Conservation (phyloP, 1,284 basidiomycete genomes). For the Ceratobasidium papillatum region DNA sequence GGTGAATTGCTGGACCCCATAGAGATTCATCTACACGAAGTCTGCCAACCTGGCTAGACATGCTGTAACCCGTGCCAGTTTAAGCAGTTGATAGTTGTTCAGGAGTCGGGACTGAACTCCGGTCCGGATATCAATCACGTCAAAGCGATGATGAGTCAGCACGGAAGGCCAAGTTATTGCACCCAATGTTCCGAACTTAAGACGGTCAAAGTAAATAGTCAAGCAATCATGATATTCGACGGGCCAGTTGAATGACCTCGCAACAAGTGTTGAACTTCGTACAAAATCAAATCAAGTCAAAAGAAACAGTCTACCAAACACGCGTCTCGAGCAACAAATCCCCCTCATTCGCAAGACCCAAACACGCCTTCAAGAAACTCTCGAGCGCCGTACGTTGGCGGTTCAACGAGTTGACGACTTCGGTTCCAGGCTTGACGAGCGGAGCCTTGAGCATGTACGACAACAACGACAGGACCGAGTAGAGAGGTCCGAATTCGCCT, state of each 20-base stretch:
- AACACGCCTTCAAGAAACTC: constrained; percentile 90
- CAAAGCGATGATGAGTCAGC: no score
- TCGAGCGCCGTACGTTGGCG: constrained; percentile 96
- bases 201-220: not conserved
- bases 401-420: constrained; percentile 93
- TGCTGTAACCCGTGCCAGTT: no score
- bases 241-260: constrained; percentile 33
- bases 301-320: constrained; percentile 70
- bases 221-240: constrained; percentile 8
- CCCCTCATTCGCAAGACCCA: constrained; percentile 82
- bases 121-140: no score
- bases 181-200: no score
- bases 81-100: no score
- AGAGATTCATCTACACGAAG: no score
- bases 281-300: constrained; percentile 18
- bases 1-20: not conserved
- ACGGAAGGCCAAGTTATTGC: no score
- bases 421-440: constrained; percentile 87
- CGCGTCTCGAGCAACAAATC: constrained; percentile 89
- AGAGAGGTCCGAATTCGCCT: constrained; percentile 78
- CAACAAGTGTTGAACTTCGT: constrained; percentile 35
- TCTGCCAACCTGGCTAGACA: no score
- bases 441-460: constrained; percentile 99
- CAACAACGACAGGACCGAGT: constrained; percentile 88
- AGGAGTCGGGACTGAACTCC: no score